Conservation (phyloP, 2,329 filamentous ascomycete genomes). For the Herpotrichia juniperi region DNA sequence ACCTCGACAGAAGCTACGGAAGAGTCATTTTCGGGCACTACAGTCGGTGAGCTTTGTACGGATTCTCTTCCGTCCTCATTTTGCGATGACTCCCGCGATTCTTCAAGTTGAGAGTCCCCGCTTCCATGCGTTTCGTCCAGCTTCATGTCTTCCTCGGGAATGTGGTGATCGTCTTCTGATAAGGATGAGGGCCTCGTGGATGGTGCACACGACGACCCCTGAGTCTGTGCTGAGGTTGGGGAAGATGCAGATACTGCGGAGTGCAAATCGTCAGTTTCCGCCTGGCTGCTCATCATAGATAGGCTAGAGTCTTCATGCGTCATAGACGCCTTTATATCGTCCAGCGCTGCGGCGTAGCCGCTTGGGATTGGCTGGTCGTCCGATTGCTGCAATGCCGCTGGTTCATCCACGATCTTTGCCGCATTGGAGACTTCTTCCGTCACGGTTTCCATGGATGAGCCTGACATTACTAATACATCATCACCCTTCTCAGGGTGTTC, state of each 20-base stretch:
- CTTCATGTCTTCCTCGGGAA: constrained; percentile 24
- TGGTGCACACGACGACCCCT: constrained; percentile 42
- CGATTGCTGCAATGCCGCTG: not conserved
- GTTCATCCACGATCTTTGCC: constrained; percentile 29
- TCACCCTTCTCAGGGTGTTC: constrained; percentile 7
- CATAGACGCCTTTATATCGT: constrained; percentile 16
- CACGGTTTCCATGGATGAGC: not conserved
- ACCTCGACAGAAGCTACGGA: constrained; percentile 30
- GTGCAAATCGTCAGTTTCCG: constrained; percentile 41
- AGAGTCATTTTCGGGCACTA: constrained; percentile 38
- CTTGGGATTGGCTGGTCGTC: constrained; percentile 1
- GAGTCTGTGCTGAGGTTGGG: constrained; percentile 46
- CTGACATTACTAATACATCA: not conserved
- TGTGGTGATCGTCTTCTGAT: constrained; percentile 42
- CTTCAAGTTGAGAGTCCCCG: not conserved
- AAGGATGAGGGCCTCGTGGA: constrained; percentile 48
- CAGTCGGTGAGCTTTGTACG: constrained; percentile 41
- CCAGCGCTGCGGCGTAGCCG: not conserved
- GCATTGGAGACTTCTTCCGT: not conserved
- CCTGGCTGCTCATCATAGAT: constrained; percentile 52
- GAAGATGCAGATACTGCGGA: constrained; percentile 44
- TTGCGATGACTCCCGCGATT: constrained; percentile 3
- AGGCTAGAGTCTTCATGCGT: constrained; percentile 58
- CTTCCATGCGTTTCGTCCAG: constrained; percentile 13
- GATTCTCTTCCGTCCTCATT: constrained; percentile 38